Conservation (phyloP, 257 asterid species). For the Nicotiana paniculata region DNA sequence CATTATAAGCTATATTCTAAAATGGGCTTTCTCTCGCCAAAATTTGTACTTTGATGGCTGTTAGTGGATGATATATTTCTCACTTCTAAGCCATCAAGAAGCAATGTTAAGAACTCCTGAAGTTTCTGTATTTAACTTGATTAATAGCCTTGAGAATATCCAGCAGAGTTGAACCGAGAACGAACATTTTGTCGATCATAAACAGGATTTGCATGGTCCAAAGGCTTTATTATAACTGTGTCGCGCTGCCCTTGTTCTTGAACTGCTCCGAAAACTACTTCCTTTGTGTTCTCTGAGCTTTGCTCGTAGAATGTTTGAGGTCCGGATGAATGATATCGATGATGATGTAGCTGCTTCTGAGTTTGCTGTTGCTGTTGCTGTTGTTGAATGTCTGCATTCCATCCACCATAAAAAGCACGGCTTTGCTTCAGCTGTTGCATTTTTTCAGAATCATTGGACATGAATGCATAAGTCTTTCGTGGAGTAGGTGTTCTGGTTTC, state of each 20-base stretch:
- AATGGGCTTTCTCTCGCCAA: neutral
- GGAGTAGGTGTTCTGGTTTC: slow-evolving; percentile 85
- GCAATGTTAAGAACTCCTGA: slow-evolving; percentile 26
- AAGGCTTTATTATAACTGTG: slow-evolving; percentile 55
- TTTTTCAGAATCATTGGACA: slow-evolving; percentile 78
- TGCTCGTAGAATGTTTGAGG: slow-evolving; percentile 75
- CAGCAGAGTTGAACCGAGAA: slow-evolving; percentile 27
- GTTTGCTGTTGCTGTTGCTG: slow-evolving; percentile 38
- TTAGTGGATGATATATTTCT: neutral
- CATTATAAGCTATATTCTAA: slow-evolving; percentile 11
- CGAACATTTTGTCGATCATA: slow-evolving; percentile 36
- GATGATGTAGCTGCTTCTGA: slow-evolving; percentile 65
- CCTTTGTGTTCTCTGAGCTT: slow-evolving; percentile 49
- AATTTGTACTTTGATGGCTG: slow-evolving; percentile 4
- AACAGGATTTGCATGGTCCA: slow-evolving; percentile 43
- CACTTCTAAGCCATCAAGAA: slow-evolving; percentile 11
- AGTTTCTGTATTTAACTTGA: slow-evolving; percentile 9
- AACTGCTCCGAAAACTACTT: slow-evolving; percentile 82
- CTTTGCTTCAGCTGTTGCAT: slow-evolving; percentile 82
- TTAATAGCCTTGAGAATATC: slow-evolving; percentile 44
- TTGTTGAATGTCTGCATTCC: slow-evolving; percentile 51
- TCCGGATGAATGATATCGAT: slow-evolving; percentile 48
- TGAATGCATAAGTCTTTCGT: slow-evolving; percentile 82
- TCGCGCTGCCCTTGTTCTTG: slow-evolving; percentile 49
- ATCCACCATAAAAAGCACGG: slow-evolving; percentile 62